Percentiles rank a stretch among this genome's conserved stretches.
Evolutionary conservation across 2,329 filamentous ascomycete species (phyloP).

Genomic region (Ophiocordyceps camponoti-saundersi): DNA sequence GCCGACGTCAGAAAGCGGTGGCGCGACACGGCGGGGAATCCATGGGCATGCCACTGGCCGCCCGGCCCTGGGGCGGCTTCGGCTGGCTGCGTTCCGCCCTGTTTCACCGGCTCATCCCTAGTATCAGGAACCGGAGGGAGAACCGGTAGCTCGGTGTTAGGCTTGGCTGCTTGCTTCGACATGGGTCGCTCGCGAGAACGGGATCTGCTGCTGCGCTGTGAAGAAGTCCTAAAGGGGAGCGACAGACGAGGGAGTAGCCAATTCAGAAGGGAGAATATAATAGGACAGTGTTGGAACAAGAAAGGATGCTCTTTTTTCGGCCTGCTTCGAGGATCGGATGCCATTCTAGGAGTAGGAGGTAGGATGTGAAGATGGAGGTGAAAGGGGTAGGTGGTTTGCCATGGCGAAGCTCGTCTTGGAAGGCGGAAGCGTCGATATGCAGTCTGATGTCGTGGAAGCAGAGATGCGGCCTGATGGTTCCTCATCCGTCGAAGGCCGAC

Average conservation of each 20-base stretch:
- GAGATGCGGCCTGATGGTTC: too few species aligned
- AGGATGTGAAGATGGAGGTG: too few species aligned
- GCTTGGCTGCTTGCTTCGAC: constrained; percentile 2
- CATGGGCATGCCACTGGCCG: constrained; percentile 2
- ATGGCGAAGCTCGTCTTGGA: too few species aligned
- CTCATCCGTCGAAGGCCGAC: too few species aligned
- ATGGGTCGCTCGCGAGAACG: constrained; percentile 1
- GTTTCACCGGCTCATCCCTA: background rate
- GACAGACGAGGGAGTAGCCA: background rate
- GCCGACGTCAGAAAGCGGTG: constrained; percentile 23
- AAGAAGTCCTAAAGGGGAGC: background rate
- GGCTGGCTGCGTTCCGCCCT: background rate
- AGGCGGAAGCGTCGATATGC: too few species aligned
- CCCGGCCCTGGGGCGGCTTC: background rate
- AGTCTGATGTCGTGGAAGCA: too few species aligned
- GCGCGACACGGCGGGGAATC: constrained; percentile 5
- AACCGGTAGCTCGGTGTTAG: constrained; percentile 2
- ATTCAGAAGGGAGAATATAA: background rate
- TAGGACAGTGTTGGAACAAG: background rate
- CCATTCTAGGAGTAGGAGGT: background rate
- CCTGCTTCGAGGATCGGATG: background rate
- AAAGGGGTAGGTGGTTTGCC: background rate
- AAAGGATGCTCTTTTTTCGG: background rate
- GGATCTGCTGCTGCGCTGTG: background rate
- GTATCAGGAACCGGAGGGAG: constrained; percentile 3